phyloP scores from a whole-genome alignment of 2,329 filamentous ascomycete species.

The Clonostachys solani region DNA sequence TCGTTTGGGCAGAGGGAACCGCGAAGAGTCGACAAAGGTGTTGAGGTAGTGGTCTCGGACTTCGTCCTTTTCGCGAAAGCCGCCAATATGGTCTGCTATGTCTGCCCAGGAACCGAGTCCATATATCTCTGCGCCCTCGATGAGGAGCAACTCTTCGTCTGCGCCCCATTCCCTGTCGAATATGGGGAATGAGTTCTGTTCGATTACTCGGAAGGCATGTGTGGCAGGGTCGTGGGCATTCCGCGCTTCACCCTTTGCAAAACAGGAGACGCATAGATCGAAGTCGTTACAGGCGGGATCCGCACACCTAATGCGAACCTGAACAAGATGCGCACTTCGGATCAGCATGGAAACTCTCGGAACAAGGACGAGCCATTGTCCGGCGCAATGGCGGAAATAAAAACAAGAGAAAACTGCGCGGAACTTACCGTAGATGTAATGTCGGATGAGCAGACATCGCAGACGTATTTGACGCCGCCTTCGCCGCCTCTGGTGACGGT shows the following conservation, averaged over 20 bases:
- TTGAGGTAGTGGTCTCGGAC: slow-evolving; percentile 90
- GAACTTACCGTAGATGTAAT: slow-evolving; percentile 87
- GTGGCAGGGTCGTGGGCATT: slow-evolving; percentile 82
- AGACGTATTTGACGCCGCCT: slow-evolving; percentile 91
- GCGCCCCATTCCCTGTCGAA: slow-evolving; percentile 95
- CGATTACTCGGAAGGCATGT: slow-evolving; percentile 89
- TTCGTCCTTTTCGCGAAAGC: slow-evolving; percentile 90
- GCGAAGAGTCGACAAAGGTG: slow-evolving; percentile 78
- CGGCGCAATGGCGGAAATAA: not conserved
- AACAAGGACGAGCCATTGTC: too few relatives aligned
- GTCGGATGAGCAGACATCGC: slow-evolving; percentile 93
- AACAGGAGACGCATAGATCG: slow-evolving; percentile 94
- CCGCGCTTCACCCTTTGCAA: slow-evolving; percentile 74
- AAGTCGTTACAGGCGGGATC: slow-evolving; percentile 83
- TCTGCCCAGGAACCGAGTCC: slow-evolving; percentile 96
- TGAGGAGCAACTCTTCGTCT: slow-evolving; percentile 87
- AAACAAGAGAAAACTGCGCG: slow-evolving; percentile 2
- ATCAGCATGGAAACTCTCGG: not conserved
- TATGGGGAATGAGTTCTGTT: slow-evolving; percentile 97
- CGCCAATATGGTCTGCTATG: slow-evolving; percentile 96
- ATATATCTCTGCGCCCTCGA: slow-evolving; percentile 95
- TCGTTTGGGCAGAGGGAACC: slow-evolving; percentile 82
- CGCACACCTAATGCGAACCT: slow-evolving; percentile 95
- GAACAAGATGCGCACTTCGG: not conserved
- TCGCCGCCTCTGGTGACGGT: slow-evolving; percentile 81